These are phyloP conservation scores for Metschnikowia lunata DNA, from an alignment of 805 yeast species.

Conservation along the genomic window DNA sequence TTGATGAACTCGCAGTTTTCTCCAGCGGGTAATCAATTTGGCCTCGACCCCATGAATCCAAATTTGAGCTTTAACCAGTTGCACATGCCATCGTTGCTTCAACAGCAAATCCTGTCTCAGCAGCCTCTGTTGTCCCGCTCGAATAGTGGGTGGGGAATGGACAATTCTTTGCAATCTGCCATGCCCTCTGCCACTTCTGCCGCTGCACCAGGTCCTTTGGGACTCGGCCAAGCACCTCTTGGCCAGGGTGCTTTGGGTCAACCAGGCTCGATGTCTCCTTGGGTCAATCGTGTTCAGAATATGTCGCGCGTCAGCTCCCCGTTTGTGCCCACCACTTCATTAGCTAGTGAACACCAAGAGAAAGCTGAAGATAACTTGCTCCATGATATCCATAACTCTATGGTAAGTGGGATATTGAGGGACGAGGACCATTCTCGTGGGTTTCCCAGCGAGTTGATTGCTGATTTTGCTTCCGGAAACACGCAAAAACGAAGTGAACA, in stretches of 20 bases:
- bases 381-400: constrained; percentile 35
- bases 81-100: constrained; percentile 34
- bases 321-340: constrained; percentile 25
- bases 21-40: constrained; percentile 20
- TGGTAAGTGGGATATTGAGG: constrained; percentile 37
- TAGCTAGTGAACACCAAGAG: constrained; percentile 6
- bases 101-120: constrained; percentile 26
- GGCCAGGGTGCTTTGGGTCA: constrained; percentile 20
- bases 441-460: neutral
- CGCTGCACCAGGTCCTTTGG: constrained; percentile 19
- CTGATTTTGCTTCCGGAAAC: neutral
- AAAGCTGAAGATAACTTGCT: constrained; percentile 28
- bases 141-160: constrained; percentile 40
- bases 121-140: constrained; percentile 30
- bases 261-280: constrained; percentile 41
- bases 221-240: constrained; percentile 5
- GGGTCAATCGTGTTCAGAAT: constrained; percentile 32
- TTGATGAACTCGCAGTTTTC: constrained; percentile 22
- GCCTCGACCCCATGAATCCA: constrained; percentile 21
- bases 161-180: constrained; percentile 20
- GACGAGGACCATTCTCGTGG: constrained; percentile 5
- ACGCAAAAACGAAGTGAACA: neutral
- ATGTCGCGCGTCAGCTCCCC: constrained; percentile 40
- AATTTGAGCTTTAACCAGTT: constrained; percentile 14
- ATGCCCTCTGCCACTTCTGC: constrained; percentile 27